These are phyloP conservation scores for Taphrina pruni DNA, from an alignment of 1,139 yeast genomes.

Conservation along the genomic window DNA sequence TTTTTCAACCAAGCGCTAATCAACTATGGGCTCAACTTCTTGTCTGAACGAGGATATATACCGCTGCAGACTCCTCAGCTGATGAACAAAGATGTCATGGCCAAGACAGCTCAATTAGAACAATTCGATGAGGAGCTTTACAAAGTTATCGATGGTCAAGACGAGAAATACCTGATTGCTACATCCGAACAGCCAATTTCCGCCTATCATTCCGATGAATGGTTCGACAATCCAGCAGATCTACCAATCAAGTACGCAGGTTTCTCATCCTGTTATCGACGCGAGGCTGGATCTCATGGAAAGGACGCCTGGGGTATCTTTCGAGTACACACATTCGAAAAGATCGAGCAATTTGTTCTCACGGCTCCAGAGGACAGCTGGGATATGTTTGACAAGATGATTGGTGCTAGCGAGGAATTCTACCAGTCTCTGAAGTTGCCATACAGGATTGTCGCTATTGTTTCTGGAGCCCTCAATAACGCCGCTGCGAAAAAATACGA, in stretches of 20 bases:
- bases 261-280: conserved; percentile 96
- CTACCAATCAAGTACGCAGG: conserved; percentile 94
- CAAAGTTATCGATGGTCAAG: conserved; percentile 95
- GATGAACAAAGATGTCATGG: conserved; percentile 99
- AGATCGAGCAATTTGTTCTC: conserved; percentile 92
- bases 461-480: conserved; percentile 96
- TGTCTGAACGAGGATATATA: conserved; percentile 77
- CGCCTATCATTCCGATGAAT: conserved; percentile 96
- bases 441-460: conserved; percentile 96
- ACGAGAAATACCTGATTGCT: conserved; percentile 96
- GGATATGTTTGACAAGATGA: conserved; percentile 97
- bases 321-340: conserved; percentile 98
- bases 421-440: conserved; percentile 91
- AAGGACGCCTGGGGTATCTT: conserved; percentile 99
- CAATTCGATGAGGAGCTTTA: conserved; percentile 97
- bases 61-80: conserved; percentile 98
- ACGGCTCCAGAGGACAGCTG: conserved; percentile 98
- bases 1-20: conserved; percentile 97
- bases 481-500: conserved; percentile 99
- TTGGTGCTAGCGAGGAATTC: conserved; percentile 85
- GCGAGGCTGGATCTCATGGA: conserved; percentile 99
- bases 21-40: conserved; percentile 88
- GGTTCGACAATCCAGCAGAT: conserved; percentile 98
- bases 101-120: conserved; percentile 97
- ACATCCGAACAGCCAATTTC: conserved; percentile 99